phyloP scores from a whole-genome alignment of 1,284 basidiomycete genomes.

The Ceratobasidium sp. region DNA sequence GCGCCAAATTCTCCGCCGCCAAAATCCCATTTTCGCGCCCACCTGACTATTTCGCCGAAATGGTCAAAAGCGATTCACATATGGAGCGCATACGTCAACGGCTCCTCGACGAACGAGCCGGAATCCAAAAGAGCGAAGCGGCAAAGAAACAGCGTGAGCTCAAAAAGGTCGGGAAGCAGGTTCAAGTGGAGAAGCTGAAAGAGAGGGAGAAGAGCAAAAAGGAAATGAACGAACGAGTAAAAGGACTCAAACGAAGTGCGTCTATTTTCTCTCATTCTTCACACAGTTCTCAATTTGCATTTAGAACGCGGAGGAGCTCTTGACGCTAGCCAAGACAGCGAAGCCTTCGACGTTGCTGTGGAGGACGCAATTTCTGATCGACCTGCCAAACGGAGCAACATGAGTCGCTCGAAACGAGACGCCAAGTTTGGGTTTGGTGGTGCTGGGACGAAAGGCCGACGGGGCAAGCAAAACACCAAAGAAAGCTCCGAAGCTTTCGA shows the following conservation, averaged over 20 bases:
- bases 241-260: constrained; percentile 54
- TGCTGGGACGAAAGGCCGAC: constrained; percentile 55
- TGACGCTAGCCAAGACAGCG: constrained; percentile 61
- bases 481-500: constrained; percentile 61
- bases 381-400: constrained; percentile 53
- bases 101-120: constrained; percentile 88
- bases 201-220: constrained; percentile 75
- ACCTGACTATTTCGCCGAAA: constrained; percentile 96
- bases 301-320: constrained; percentile 63
- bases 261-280: neutral
- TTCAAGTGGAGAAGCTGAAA: constrained; percentile 87
- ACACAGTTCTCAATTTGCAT: neutral
- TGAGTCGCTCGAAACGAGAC: constrained; percentile 62
- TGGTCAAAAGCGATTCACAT: constrained; percentile 98
- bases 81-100: constrained; percentile 97
- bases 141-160: constrained; percentile 93
- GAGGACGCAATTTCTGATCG: constrained; percentile 59
- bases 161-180: constrained; percentile 99
- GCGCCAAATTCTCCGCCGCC: constrained; percentile 78
- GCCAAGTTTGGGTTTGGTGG: constrained; percentile 62
- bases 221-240: constrained; percentile 56
- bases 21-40: constrained; percentile 92
- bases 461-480: constrained; percentile 62
- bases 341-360: constrained; percentile 62
- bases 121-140: constrained; percentile 92